These are phyloP conservation scores for Starmerella geochares DNA, from an alignment of 805 yeast genomes.

Conservation along the genomic window DNA sequence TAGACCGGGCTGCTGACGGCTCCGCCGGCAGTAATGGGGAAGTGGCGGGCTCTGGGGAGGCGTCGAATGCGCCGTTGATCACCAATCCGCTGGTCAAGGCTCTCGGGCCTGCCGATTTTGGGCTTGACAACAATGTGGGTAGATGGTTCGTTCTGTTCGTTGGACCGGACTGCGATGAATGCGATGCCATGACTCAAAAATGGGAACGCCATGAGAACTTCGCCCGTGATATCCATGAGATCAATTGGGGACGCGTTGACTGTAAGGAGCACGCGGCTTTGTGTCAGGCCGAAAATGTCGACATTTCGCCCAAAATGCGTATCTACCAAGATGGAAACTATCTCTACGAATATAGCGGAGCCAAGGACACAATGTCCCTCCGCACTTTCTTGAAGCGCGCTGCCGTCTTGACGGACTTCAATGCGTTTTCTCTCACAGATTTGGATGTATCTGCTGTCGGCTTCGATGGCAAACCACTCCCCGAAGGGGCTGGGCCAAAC, in stretches of 20 bases:
- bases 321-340: constrained; percentile 20
- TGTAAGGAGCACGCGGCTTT: constrained; percentile 13
- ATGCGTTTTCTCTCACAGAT: constrained; percentile 10
- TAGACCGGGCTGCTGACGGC: background rate
- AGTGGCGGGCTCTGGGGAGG: background rate
- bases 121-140: constrained; percentile 12
- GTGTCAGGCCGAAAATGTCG: constrained; percentile 14
- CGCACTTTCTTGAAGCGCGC: constrained; percentile 15
- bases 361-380: constrained; percentile 8
- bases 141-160: constrained; percentile 20
- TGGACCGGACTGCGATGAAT: constrained; percentile 11
- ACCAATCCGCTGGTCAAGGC: background rate
- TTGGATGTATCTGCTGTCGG: constrained; percentile 8
- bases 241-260: constrained; percentile 19
- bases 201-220: constrained; percentile 19
- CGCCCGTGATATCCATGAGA: constrained; percentile 9
- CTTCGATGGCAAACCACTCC: constrained; percentile 2
- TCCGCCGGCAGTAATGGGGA: background rate
- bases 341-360: constrained; percentile 15
- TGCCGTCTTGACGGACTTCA: constrained; percentile 4
- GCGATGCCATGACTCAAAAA: constrained; percentile 10
- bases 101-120: constrained; percentile 8
- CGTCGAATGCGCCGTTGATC: background rate
- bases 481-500: constrained; percentile 14
- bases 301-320: constrained; percentile 15